Evolutionary conservation across 2,329 filamentous ascomycete genomes (phyloP).

Genomic region (Bisporella sp.): DNA sequence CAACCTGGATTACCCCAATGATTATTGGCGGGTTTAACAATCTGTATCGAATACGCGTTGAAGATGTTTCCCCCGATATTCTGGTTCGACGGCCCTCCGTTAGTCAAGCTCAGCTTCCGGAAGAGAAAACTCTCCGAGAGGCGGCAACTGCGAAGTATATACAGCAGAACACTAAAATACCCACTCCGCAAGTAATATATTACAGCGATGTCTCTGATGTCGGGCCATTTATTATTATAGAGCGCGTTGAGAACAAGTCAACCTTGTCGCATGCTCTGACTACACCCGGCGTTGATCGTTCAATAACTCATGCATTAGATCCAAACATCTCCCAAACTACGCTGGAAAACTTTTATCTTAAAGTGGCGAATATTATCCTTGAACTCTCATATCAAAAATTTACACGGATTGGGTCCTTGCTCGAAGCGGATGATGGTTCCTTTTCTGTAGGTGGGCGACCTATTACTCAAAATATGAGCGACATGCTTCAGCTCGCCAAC

Average conservation of each 20-base stretch:
- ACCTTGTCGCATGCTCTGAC: slow-evolving; percentile 20
- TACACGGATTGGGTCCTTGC: slow-evolving; percentile 5
- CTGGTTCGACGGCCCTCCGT: slow-evolving; percentile 5
- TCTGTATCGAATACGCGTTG: slow-evolving; percentile 13
- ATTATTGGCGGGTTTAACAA: slow-evolving; percentile 17
- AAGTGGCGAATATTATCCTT: slow-evolving; percentile 5
- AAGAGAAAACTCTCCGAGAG: slow-evolving; percentile 6
- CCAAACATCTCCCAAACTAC: slow-evolving; percentile 15
- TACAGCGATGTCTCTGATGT: slow-evolving; percentile 1
- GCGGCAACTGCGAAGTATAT: neutral
- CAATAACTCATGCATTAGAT: slow-evolving; percentile 21
- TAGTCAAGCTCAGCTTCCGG: slow-evolving; percentile 1
- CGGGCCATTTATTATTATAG: slow-evolving; percentile 5
- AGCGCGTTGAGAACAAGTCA: slow-evolving; percentile 2
- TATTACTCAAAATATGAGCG: slow-evolving; percentile 10
- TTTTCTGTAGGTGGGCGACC: slow-evolving; percentile 5
- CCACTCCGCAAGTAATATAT: neutral
- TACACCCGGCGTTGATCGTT: slow-evolving; percentile 18
- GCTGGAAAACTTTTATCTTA: slow-evolving; percentile 1
- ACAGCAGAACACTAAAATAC: slow-evolving; percentile 2
- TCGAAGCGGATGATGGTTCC: neutral
- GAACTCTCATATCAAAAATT: slow-evolving; percentile 6
- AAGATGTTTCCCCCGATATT: slow-evolving; percentile 7
- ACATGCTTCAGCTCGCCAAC: slow-evolving; percentile 9
- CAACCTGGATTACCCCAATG: slow-evolving; percentile 11